Evolutionary conservation across 2,329 filamentous ascomycete genomes (phyloP).

Genomic region (Knoxdaviesia proteae): DNA sequence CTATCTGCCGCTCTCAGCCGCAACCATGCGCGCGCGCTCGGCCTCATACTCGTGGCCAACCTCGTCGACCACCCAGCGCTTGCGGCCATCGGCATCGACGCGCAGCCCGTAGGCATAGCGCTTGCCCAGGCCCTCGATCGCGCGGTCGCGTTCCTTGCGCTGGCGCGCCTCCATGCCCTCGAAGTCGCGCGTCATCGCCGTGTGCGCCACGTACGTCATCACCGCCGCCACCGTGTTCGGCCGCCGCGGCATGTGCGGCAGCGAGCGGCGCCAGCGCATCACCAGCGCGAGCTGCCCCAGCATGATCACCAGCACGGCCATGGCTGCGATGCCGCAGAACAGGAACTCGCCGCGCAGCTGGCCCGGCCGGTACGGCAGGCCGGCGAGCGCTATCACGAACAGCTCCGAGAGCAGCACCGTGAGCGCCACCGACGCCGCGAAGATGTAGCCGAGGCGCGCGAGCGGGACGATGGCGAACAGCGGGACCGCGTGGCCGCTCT

Average conservation of each 20-base stretch:
- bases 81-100: slow-evolving; percentile 4
- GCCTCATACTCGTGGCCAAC: slow-evolving; percentile 1
- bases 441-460: slow-evolving; percentile 5
- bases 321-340: slow-evolving; percentile 5
- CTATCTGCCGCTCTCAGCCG: background rate
- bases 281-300: slow-evolving; percentile 5
- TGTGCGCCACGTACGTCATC: slow-evolving; percentile 9
- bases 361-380: slow-evolving; percentile 8
- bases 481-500: slow-evolving; percentile 5
- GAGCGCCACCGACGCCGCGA: slow-evolving; percentile 6
- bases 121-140: slow-evolving; percentile 6
- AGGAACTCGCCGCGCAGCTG: slow-evolving; percentile 8
- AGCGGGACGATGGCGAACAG: slow-evolving; percentile 6
- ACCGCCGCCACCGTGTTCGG: slow-evolving; percentile 8
- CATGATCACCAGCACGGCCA: slow-evolving; percentile 6
- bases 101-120: slow-evolving; percentile 7
- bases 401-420: slow-evolving; percentile 7
- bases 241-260: slow-evolving; percentile 7
- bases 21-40: background rate
- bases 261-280: slow-evolving; percentile 6
- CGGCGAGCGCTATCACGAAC: slow-evolving; percentile 8
- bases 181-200: slow-evolving; percentile 7
- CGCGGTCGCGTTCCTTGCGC: slow-evolving; percentile 4
- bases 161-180: slow-evolving; percentile 3
- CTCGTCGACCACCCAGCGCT: slow-evolving; percentile 7